Evolutionary conservation across 2,329 filamentous ascomycete genomes (phyloP).

Genomic region (Botrytis galanthina): DNA sequence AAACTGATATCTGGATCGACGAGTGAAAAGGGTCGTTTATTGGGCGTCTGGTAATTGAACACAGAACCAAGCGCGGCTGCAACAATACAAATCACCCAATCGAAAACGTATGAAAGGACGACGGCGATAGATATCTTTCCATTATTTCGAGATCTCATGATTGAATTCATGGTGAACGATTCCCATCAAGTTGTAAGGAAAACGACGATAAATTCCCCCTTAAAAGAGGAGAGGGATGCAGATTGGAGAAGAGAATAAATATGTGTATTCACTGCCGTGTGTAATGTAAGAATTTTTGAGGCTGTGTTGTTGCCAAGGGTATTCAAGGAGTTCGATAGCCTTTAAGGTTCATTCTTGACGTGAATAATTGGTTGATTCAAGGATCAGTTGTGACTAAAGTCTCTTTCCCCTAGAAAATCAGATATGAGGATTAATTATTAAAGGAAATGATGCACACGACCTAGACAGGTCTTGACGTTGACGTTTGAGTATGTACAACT

Average conservation of each 20-base stretch:
- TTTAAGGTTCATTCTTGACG: not conserved
- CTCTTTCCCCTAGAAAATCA: not conserved
- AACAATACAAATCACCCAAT: conserved; percentile 18
- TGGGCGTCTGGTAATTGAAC: conserved; percentile 47
- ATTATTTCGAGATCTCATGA: conserved; percentile 4
- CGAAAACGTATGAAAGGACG: conserved; percentile 17
- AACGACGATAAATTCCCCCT: not conserved
- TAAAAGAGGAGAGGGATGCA: not conserved
- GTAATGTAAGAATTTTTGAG: not conserved
- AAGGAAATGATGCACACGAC: conserved; percentile 3
- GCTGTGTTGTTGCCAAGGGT: conserved; percentile 11
- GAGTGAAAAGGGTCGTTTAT: conserved; percentile 68
- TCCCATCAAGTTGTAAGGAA: not conserved
- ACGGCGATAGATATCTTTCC: conserved; percentile 15
- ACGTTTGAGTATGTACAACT: not conserved
- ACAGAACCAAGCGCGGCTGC: conserved; percentile 9
- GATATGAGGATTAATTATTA: not conserved
- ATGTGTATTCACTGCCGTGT: not conserved
- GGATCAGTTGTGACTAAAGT: not conserved
- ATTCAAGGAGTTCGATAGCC: not conserved
- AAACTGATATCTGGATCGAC: conserved; percentile 75
- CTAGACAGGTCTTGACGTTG: not conserved
- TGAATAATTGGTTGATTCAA: not conserved
- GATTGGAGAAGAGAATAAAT: not conserved
- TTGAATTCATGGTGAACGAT: conserved; percentile 14